Conservation (phyloP, 345 rosid genomes). For the Noccaea caerulescens region DNA sequence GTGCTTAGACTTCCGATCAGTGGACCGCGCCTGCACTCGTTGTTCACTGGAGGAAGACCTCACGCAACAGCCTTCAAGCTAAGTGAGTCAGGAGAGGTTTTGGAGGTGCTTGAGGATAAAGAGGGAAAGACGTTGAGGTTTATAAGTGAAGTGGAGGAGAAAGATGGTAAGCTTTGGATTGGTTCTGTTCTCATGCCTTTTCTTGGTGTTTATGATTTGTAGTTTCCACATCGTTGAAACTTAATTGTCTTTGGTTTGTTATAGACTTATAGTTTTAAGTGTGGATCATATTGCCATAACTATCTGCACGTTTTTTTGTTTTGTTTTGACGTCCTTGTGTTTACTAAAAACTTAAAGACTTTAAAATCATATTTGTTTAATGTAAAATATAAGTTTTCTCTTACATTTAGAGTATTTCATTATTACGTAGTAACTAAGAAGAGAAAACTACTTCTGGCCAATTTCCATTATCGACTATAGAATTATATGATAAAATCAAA, state of each 20-base stretch:
- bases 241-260: constrained; percentile 7
- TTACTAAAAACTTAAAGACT: no score
- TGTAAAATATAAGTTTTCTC: no score
- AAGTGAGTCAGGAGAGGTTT: constrained; percentile 56
- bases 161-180: constrained; percentile 65
- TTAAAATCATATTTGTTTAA: no score
- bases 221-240: constrained; percentile 22
- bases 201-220: constrained; percentile 54
- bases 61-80: constrained; percentile 68
- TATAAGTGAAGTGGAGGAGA: constrained; percentile 79
- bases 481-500: constrained; percentile 4
- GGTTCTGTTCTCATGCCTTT: constrained; percentile 73
- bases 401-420: no score
- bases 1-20: constrained; percentile 52
- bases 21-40: constrained; percentile 55
- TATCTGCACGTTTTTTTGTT: constrained; percentile 12
- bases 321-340: background rate
- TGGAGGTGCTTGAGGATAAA: constrained; percentile 57
- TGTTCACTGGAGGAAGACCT: constrained; percentile 60
- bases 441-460: no score
- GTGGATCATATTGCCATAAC: constrained; percentile 3
- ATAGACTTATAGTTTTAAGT: background rate
- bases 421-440: no score
- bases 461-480: no score
- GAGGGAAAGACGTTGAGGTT: constrained; percentile 60